These are phyloP conservation scores for Leccinellum rugosiceps DNA, from an alignment of 768 basidiomycete genomes.

Conservation along the genomic window DNA sequence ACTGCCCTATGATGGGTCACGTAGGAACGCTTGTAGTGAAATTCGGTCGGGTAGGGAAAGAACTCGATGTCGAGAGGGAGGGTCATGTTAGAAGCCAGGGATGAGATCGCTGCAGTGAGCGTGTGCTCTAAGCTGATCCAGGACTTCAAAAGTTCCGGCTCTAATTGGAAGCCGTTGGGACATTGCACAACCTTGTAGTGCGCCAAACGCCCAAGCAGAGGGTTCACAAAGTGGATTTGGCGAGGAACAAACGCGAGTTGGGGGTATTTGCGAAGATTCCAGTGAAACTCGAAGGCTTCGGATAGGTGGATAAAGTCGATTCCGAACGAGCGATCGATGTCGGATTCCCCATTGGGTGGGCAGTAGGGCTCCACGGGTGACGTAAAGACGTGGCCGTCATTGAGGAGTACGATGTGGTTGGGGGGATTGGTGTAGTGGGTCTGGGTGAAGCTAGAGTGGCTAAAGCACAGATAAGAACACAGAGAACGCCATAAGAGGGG, in stretches of 20 bases:
- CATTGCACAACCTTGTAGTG: not conserved
- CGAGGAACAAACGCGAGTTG: not conserved
- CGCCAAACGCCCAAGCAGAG: not conserved
- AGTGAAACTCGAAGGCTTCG: too few species aligned
- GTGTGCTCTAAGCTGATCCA: not conserved
- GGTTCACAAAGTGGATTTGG: not conserved
- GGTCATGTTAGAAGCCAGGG: not conserved
- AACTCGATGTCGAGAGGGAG: not conserved
- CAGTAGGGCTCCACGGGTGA: too few species aligned
- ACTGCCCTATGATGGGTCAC: too few species aligned
- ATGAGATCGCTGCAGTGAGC: not conserved
- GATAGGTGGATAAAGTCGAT: too few species aligned
- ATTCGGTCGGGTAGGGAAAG: not conserved
- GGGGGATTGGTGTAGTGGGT: too few species aligned
- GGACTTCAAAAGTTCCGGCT: not conserved
- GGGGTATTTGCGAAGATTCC: not conserved
- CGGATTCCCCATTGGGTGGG: too few species aligned
- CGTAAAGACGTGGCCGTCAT: too few species aligned
- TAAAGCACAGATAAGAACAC: too few species aligned
- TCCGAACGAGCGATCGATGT: too few species aligned
- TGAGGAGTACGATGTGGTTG: too few species aligned
- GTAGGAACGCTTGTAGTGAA: not conserved
- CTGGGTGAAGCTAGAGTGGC: too few species aligned
- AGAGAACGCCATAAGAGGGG: too few species aligned
- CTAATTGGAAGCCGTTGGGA: not conserved